Conservation (phyloP, 208 protist species). For the Crithidia brevicula region DNA sequence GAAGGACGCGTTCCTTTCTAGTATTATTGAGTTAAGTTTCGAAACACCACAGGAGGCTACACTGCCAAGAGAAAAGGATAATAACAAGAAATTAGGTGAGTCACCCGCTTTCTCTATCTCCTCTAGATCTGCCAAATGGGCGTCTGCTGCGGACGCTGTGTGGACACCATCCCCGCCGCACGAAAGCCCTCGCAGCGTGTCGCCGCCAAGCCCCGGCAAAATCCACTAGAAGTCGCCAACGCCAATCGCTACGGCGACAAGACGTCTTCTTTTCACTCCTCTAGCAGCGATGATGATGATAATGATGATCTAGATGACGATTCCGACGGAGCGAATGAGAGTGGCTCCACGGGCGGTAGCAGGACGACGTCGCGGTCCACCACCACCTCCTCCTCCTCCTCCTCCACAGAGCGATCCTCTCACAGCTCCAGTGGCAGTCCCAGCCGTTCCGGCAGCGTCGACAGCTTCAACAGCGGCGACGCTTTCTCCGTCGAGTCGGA, state of each 20-base stretch:
- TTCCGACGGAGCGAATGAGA: neutral
- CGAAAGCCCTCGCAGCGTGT: constrained; percentile 11
- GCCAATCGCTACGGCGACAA: neutral
- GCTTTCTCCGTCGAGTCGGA: constrained; percentile 19
- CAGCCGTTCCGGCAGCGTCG: neutral
- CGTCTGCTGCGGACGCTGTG: neutral
- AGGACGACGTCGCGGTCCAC: neutral
- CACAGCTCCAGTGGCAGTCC: neutral
- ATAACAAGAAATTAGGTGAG: too few relatives aligned
- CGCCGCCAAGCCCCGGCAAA: neutral
- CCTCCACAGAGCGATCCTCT: neutral
- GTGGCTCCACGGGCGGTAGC: neutral
- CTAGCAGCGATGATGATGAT: neutral
- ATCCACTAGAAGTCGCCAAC: constrained; percentile 1
- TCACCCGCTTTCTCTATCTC: neutral
- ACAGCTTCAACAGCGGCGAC: constrained; percentile 7
- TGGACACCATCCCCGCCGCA: constrained; percentile 1
- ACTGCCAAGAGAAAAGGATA: too few relatives aligned
- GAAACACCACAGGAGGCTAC: too few relatives aligned
- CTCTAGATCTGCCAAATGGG: neutral
- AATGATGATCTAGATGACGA: neutral
- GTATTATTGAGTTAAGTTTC: too few relatives aligned
- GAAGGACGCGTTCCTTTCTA: too few relatives aligned
- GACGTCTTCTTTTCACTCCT: constrained; percentile 2
- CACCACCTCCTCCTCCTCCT: constrained; percentile 1